These are phyloP conservation scores for Epichloe brachyelytri DNA, from an alignment of 2,329 filamentous ascomycete species.

Conservation along the genomic window DNA sequence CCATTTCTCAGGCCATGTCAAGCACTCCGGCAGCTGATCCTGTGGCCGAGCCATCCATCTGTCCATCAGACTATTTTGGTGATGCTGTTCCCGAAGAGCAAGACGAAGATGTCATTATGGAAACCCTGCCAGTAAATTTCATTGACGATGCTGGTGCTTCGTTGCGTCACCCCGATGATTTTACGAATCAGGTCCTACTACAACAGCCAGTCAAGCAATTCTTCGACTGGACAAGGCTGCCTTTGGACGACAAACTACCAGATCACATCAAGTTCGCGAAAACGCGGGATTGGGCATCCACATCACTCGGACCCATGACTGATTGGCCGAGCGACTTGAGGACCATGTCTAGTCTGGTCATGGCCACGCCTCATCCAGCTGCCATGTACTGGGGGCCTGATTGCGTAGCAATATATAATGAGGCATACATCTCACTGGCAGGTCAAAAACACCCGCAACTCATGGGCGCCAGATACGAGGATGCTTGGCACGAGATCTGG, in stretches of 20 bases:
- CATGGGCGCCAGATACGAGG: slow-evolving; percentile 59
- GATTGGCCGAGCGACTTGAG: slow-evolving; percentile 59
- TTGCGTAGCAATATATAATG: slow-evolving; percentile 57
- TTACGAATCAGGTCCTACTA: slow-evolving; percentile 28
- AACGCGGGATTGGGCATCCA: slow-evolving; percentile 59
- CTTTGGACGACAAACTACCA: slow-evolving; percentile 48
- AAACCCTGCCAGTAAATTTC: background rate
- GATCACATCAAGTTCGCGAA: slow-evolving; percentile 62
- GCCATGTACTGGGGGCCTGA: slow-evolving; percentile 72
- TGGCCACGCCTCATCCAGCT: slow-evolving; percentile 63
- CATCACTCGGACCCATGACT: slow-evolving; percentile 62
- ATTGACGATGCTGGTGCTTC: slow-evolving; percentile 11
- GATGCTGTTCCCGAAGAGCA: slow-evolving; percentile 10
- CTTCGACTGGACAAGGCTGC: slow-evolving; percentile 73
- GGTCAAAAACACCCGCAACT: slow-evolving; percentile 64
- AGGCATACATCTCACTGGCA: slow-evolving; percentile 57
- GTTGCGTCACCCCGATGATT: slow-evolving; percentile 26
- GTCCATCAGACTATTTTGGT: slow-evolving; percentile 31
- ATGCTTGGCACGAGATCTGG: slow-evolving; percentile 67
- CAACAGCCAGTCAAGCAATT: slow-evolving; percentile 8
- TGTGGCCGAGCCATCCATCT: slow-evolving; percentile 3
- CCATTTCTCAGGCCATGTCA: slow-evolving; percentile 21
- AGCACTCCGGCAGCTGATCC: slow-evolving; percentile 19
- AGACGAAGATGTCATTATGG: slow-evolving; percentile 4
- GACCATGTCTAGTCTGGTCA: slow-evolving; percentile 69